A percentile compares a stretch with the other conserved stretches of the same genome.
Conservation (phyloP, 148 eudicot genomes). For the Hydrangea macrophylla region DNA sequence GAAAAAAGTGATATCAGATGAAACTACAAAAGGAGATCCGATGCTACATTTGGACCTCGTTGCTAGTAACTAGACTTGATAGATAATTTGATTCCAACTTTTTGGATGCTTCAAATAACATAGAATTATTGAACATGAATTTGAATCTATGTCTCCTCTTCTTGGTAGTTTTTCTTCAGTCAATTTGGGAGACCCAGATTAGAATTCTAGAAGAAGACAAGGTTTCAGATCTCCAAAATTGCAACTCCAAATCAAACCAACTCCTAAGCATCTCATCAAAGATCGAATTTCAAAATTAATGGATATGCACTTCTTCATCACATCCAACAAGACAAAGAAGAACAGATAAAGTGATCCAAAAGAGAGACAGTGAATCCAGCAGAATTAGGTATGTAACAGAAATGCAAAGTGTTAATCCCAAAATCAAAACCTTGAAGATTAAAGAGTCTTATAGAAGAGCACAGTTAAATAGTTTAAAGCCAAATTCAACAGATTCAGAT, state of each 20-base stretch:
- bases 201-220: not conserved
- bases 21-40: conserved; percentile 4
- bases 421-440: not conserved
- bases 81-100: not conserved
- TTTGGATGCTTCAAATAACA: not conserved
- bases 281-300: not conserved
- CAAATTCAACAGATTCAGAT: not conserved
- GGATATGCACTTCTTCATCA: not conserved
- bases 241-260: not conserved
- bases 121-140: not conserved
- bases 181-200: not conserved
- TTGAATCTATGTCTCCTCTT: not conserved
- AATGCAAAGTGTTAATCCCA: not conserved
- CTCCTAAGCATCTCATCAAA: not conserved
- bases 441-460: not conserved
- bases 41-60: not conserved
- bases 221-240: not conserved
- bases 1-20: too few relatives aligned
- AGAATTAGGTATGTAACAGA: not conserved
- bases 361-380: not conserved
- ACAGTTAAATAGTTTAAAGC: not conserved
- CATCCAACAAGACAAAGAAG: not conserved
- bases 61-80: not conserved
- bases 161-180: not conserved
- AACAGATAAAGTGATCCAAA: not conserved